Base-by-base conservation (phyloP, 345 rosid genomes). In the Leavenworthia alabamica region DNA sequence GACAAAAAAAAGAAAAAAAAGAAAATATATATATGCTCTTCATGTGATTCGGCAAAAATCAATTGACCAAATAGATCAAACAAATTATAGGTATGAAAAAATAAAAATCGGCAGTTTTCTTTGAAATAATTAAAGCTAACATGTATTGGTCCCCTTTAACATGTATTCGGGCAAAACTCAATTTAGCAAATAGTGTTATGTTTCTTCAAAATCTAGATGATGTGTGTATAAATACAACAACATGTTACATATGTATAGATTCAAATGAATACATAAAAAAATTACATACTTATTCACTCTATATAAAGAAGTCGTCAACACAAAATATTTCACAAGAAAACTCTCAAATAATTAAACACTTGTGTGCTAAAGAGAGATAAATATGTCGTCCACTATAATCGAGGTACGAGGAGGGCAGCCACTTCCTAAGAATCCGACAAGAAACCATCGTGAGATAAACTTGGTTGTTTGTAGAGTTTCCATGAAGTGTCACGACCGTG, bases 301-400 rank as follows among this genome's bases (percentile, higher is more conserved):
- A 67, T 48, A 47, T 22, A 23, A 8, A 31, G 31, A 4, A n/a
- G n/a, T 15, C 37, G 26, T 49, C 53, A 41, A 11, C 15, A 20
- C 48, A 47, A 24, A 19, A n/a, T 11, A 20, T 17, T 15, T 51
- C 37, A 15, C 2, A 62, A 62, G 45, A 35, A 44, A 50, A 19
- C 7, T 14, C 62, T 26, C 56, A 33, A 13, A 44, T 19, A 31
- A 22, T 24, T 17, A 43, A 47, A 67, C 6, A 35, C 1, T 0
- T 26, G 16, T 46, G 1, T 7, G 10, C 40, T 22, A 23, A 63
- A 64, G 1, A 19, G n/a, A 8, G 13, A 7, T 4, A 35, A 56
- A 19, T 2, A 67, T 67, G 72, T 59, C 37, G 14, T 58, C 72
- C 2, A 59, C 39, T 32, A 68, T 33, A 68, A 50, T 58, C 37